Evolutionary conservation across 768 basidiomycete genomes (phyloP).

Genomic region (Psilocybe cubensis): DNA sequence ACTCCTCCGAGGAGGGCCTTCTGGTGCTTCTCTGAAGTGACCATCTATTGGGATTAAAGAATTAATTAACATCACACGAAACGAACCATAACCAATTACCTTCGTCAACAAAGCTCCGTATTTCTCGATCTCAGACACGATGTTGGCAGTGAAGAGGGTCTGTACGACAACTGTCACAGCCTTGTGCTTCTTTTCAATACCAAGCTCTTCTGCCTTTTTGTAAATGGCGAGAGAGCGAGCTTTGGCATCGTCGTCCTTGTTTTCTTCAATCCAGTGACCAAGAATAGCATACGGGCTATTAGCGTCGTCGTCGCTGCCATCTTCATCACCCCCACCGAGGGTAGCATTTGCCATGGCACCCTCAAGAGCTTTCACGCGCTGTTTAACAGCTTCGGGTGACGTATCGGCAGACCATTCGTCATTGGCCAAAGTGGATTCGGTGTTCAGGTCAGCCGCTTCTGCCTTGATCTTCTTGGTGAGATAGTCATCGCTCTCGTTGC

Average conservation of each 20-base stretch:
- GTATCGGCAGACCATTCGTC: constrained; percentile 95
- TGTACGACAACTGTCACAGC: constrained; percentile 82
- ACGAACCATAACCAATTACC: constrained; percentile 39
- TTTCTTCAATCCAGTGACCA: constrained; percentile 85
- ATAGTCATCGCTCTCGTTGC: constrained; percentile 84
- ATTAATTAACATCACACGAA: constrained; percentile 9
- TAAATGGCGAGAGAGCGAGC: constrained; percentile 69
- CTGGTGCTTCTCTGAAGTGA: constrained; percentile 93
- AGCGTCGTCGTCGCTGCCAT: constrained; percentile 84
- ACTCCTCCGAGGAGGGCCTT: constrained; percentile 93
- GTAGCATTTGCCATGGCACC: constrained; percentile 54
- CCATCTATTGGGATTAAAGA: constrained; percentile 54
- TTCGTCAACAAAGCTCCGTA: constrained; percentile 78
- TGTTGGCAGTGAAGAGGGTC: constrained; percentile 77
- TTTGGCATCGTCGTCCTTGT: constrained; percentile 50
- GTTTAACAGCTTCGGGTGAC: constrained; percentile 85
- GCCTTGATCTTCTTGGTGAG: constrained; percentile 90
- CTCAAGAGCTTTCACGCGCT: constrained; percentile 76
- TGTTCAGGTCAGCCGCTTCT: constrained; percentile 78
- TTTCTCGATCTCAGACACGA: constrained; percentile 62
- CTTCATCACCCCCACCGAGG: constrained; percentile 76
- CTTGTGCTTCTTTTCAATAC: constrained; percentile 96
- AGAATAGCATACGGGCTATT: constrained; percentile 88
- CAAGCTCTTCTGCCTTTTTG: constrained; percentile 89
- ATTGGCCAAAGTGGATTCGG: constrained; percentile 58